phyloP scores from a whole-genome alignment of 169 alveolate species.

The Plasmodium falciparum region DNA sequence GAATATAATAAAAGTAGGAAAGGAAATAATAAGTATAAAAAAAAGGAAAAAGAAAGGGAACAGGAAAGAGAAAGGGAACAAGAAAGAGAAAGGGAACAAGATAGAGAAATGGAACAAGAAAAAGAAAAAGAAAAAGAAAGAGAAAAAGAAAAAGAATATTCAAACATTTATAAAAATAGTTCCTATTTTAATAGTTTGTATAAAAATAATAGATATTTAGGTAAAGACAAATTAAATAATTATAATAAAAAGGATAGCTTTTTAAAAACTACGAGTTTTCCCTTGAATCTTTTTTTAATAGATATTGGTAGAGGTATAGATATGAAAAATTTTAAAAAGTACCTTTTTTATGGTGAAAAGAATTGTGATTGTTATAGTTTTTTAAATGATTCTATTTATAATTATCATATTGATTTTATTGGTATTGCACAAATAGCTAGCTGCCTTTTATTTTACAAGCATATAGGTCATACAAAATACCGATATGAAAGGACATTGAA shows the following conservation, averaged over 20 bases:
- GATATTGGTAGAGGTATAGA: slow-evolving; percentile 74
- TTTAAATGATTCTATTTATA: slow-evolving; percentile 40
- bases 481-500: slow-evolving; percentile 31
- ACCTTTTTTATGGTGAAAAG: slow-evolving; percentile 66
- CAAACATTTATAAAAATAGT: not conserved
- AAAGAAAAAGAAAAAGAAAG: not conserved
- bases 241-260: slow-evolving; percentile 22
- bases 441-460: slow-evolving; percentile 59
- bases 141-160: not conserved
- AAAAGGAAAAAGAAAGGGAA: not conserved
- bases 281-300: slow-evolving; percentile 38
- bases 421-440: slow-evolving; percentile 77
- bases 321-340: slow-evolving; percentile 34
- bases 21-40: not conserved
- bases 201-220: not conserved
- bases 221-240: slow-evolving; percentile 7
- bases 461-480: slow-evolving; percentile 47
- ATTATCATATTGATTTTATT: slow-evolving; percentile 60
- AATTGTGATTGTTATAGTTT: slow-evolving; percentile 68
- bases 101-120: not conserved
- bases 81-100: not conserved
- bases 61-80: not conserved
- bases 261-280: slow-evolving; percentile 26
- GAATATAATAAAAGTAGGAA: not conserved
- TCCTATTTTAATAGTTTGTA: not conserved